Conservation (phyloP, 2,329 filamentous ascomycete genomes). For the Sclerotinia trifoliorum region DNA sequence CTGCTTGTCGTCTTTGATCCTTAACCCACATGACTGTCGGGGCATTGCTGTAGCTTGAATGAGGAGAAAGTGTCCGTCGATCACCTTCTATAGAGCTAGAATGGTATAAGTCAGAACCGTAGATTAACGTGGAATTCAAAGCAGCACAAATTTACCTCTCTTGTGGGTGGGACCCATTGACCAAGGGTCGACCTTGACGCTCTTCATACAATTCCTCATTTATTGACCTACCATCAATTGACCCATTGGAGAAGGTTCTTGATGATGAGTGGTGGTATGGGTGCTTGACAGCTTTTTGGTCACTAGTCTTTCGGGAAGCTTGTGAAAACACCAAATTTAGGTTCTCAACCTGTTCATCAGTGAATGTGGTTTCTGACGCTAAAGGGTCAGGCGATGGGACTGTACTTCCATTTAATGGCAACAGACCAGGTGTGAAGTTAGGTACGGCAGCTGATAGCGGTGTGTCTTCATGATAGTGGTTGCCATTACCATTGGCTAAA, state of each 20-base stretch:
- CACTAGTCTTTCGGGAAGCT: slow-evolving; percentile 41
- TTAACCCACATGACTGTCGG: slow-evolving; percentile 44
- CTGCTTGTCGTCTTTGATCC: slow-evolving; percentile 38
- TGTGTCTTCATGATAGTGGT: slow-evolving; percentile 45
- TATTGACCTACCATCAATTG: slow-evolving; percentile 53
- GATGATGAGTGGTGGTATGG: slow-evolving; percentile 44
- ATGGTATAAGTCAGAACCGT: slow-evolving; percentile 1
- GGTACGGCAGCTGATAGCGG: slow-evolving; percentile 62
- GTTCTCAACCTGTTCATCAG: slow-evolving; percentile 51
- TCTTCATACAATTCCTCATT: slow-evolving; percentile 47
- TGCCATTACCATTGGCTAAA: slow-evolving; percentile 44
- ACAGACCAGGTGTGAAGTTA: slow-evolving; percentile 49
- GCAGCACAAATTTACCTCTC: slow-evolving; percentile 40
- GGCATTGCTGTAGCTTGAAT: slow-evolving; percentile 30
- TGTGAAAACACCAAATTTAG: slow-evolving; percentile 50
- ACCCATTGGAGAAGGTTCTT: slow-evolving; percentile 55
- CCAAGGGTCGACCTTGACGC: slow-evolving; percentile 41
- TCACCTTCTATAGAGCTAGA: slow-evolving; percentile 35
- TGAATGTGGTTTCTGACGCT: slow-evolving; percentile 46
- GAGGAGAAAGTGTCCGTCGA: slow-evolving; percentile 31
- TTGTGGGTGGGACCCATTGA: slow-evolving; percentile 42
- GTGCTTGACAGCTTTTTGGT: slow-evolving; percentile 39
- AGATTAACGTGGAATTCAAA: background rate
- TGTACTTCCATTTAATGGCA: slow-evolving; percentile 26
- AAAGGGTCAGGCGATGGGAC: slow-evolving; percentile 30